Evolutionary conservation across 805 yeast genomes (phyloP).

Genomic region (Candida methanosorbosa): DNA sequence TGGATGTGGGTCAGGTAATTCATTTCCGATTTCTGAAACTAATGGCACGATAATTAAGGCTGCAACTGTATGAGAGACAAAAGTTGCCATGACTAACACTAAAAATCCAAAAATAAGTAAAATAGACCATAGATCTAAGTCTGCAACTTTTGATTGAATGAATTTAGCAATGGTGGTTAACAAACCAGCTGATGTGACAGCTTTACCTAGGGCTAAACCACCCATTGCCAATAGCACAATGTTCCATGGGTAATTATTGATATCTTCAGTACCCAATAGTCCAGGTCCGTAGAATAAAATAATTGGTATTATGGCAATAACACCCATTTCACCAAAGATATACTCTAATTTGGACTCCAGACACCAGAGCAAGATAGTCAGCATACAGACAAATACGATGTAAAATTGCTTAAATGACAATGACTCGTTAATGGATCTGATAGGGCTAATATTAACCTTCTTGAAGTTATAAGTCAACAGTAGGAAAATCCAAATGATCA

Average conservation of each 20-base stretch:
- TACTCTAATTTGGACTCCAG: slow-evolving; percentile 65
- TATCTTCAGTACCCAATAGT: slow-evolving; percentile 76
- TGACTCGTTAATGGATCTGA: slow-evolving; percentile 54
- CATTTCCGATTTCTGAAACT: slow-evolving; percentile 81
- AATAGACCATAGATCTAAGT: slow-evolving; percentile 63
- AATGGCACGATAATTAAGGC: slow-evolving; percentile 89
- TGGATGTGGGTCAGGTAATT: slow-evolving; percentile 74
- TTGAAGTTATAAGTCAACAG: slow-evolving; percentile 50
- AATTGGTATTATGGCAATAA: slow-evolving; percentile 83
- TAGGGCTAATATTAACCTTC: slow-evolving; percentile 42
- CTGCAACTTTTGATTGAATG: slow-evolving; percentile 59
- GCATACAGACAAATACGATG: slow-evolving; percentile 54
- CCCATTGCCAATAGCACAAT: slow-evolving; percentile 97
- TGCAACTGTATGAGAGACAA: slow-evolving; percentile 95
- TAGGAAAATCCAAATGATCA: slow-evolving; percentile 67
- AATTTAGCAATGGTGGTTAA: slow-evolving; percentile 65
- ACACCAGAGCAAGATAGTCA: slow-evolving; percentile 87
- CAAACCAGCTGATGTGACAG: slow-evolving; percentile 86
- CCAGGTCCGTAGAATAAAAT: slow-evolving; percentile 93
- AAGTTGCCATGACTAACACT: slow-evolving; percentile 80
- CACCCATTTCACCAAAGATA: slow-evolving; percentile 92
- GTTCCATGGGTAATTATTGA: slow-evolving; percentile 95
- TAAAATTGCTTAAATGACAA: slow-evolving; percentile 71
- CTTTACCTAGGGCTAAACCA: slow-evolving; percentile 91
- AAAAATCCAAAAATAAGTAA: slow-evolving; percentile 73